Evolutionary conservation across 139 green algal species (phyloP).

Genomic region (Volvox reticuliferus): DNA sequence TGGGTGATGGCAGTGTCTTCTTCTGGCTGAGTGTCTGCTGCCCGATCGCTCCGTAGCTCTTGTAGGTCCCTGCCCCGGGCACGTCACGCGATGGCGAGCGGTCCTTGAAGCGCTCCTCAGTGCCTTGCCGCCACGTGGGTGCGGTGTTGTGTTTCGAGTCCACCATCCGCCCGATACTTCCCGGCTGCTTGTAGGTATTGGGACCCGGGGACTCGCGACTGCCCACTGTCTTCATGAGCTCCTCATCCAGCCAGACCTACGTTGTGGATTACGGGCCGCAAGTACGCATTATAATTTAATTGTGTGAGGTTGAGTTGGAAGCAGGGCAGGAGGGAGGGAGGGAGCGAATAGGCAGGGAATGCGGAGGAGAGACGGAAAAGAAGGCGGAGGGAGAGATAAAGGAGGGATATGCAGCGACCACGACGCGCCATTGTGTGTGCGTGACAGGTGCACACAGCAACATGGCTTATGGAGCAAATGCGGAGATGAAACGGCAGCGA

Average conservation of each 20-base stretch:
- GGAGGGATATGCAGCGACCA: too few species aligned
- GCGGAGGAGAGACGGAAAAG: too few species aligned
- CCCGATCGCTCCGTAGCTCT: conserved; percentile 58
- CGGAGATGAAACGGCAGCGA: too few species aligned
- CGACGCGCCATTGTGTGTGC: too few species aligned
- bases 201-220: conserved; percentile 62
- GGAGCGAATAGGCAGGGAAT: too few species aligned
- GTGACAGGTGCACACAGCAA: too few species aligned
- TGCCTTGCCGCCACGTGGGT: conserved; percentile 55
- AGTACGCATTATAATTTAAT: too few species aligned
- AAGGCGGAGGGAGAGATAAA: too few species aligned
- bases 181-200: conserved; percentile 60
- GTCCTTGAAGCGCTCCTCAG: conserved; percentile 56
- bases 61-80: conserved; percentile 70
- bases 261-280: too few species aligned
- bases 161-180: conserved; percentile 62
- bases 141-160: conserved; percentile 53
- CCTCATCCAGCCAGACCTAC: conserved; percentile 72
- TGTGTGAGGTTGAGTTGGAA: too few species aligned
- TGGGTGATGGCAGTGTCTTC: conserved; percentile 65
- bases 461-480: too few species aligned
- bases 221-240: conserved; percentile 72
- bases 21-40: conserved; percentile 70
- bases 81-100: conserved; percentile 46
- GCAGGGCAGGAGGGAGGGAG: too few species aligned